Conservation (phyloP, 2,329 filamentous ascomycete genomes). For the Trichoderma cornu-damae region DNA sequence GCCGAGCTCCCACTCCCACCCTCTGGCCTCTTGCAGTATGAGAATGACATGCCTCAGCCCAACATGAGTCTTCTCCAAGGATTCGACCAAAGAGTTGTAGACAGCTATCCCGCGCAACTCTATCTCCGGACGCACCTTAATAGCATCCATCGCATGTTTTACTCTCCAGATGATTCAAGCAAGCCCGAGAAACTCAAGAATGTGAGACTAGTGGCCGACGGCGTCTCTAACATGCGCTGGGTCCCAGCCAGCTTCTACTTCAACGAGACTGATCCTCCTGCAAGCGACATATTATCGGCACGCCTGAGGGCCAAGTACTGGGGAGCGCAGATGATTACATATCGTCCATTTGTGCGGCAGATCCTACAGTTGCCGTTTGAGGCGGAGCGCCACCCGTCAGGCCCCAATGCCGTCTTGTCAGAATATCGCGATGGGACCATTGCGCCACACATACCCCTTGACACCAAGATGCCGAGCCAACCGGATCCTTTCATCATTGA, state of each 20-base stretch:
- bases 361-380: slow-evolving; percentile 48
- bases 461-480: slow-evolving; percentile 35
- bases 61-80: slow-evolving; percentile 44
- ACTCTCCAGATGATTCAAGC: slow-evolving; percentile 40
- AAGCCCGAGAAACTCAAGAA: slow-evolving; percentile 38
- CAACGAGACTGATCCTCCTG: slow-evolving; percentile 63
- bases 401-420: slow-evolving; percentile 30
- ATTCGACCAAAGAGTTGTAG: slow-evolving; percentile 45
- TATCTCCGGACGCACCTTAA: slow-evolving; percentile 62
- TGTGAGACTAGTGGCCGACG: slow-evolving; percentile 43
- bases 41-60: slow-evolving; percentile 62
- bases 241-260: slow-evolving; percentile 51
- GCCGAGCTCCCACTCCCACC: slow-evolving; percentile 70
- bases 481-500: slow-evolving; percentile 45
- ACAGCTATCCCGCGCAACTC: slow-evolving; percentile 59
- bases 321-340: slow-evolving; percentile 84
- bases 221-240: slow-evolving; percentile 41
- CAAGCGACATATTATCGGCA: slow-evolving; percentile 71
- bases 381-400: slow-evolving; percentile 33
- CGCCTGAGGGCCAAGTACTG: slow-evolving; percentile 91
- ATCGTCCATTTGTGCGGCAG: slow-evolving; percentile 65
- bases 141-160: slow-evolving; percentile 54
- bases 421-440: slow-evolving; percentile 36
- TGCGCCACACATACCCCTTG: slow-evolving; percentile 36
- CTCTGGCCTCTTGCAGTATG: slow-evolving; percentile 56